These are phyloP conservation scores for Ensete glaucum DNA, from an alignment of 176 grass and related monocot species.

Conservation along the genomic window DNA sequence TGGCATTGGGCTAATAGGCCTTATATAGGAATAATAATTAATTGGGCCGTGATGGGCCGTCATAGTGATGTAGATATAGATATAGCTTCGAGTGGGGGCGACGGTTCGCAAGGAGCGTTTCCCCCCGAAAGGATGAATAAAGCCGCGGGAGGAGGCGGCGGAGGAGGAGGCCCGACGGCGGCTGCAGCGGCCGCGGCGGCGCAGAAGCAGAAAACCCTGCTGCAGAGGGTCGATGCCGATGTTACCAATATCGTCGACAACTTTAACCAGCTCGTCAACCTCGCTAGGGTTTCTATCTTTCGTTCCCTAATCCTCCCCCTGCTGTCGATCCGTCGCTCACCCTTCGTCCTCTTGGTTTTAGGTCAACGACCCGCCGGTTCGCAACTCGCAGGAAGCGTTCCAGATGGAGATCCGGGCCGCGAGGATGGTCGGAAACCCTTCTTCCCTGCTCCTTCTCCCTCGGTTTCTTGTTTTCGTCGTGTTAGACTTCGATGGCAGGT, in stretches of 20 bases:
- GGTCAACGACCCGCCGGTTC: constrained; percentile 78
- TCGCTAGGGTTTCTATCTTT: constrained; percentile 40
- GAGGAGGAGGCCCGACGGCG: constrained; percentile 51
- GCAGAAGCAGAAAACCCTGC: constrained; percentile 75
- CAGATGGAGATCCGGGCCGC: constrained; percentile 62
- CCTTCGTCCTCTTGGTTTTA: constrained; percentile 11
- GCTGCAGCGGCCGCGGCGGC: constrained; percentile 38
- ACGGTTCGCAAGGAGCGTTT: not conserved
- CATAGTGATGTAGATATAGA: too few species aligned
- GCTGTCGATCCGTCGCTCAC: not conserved
- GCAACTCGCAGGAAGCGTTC: constrained; percentile 51
- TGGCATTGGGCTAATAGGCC: too few species aligned
- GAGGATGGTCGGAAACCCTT: constrained; percentile 18
- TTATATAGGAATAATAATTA: too few species aligned
- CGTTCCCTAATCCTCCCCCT: not conserved
- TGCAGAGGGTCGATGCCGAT: constrained; percentile 63
- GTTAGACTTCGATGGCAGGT: constrained; percentile 37
- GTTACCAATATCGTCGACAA: constrained; percentile 65
- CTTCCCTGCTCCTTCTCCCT: not conserved
- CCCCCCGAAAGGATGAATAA: not conserved
- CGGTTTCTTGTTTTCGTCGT: not conserved
- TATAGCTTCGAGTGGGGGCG: too few species aligned
- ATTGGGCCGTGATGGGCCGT: too few species aligned
- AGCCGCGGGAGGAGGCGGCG: constrained; percentile 21
- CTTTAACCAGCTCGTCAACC: constrained; percentile 57